Evolutionary conservation across 2,329 filamentous ascomycete genomes (phyloP).

Genomic region (Chaetomiaceae sp.): DNA sequence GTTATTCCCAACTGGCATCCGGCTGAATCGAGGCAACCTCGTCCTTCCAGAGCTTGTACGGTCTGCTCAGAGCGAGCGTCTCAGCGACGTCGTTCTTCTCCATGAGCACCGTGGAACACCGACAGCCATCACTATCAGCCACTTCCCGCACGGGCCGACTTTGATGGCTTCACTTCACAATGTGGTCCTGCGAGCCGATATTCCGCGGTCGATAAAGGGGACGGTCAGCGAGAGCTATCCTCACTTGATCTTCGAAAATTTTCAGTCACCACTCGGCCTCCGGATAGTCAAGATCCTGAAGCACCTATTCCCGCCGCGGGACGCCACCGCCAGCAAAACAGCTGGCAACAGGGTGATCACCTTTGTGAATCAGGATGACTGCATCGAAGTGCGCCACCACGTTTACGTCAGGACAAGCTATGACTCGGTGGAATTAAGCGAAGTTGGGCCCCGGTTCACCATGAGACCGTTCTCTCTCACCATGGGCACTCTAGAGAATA

Average conservation of each 20-base stretch:
- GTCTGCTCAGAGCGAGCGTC: slow-evolving; percentile 72
- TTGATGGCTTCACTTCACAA: slow-evolving; percentile 84
- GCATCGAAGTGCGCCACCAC: slow-evolving; percentile 82
- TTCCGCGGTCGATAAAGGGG: slow-evolving; percentile 79
- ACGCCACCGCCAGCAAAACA: slow-evolving; percentile 68
- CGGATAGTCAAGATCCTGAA: slow-evolving; percentile 87
- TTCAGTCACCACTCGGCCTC: slow-evolving; percentile 73
- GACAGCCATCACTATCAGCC: slow-evolving; percentile 80
- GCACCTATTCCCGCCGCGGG: slow-evolving; percentile 87
- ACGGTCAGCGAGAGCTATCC: slow-evolving; percentile 75
- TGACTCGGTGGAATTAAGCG: slow-evolving; percentile 80
- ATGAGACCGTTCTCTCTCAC: slow-evolving; percentile 94
- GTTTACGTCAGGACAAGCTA: slow-evolving; percentile 93
- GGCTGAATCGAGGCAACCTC: slow-evolving; percentile 81
- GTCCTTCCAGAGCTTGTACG: slow-evolving; percentile 80
- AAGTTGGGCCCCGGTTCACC: slow-evolving; percentile 94
- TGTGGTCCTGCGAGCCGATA: slow-evolving; percentile 86
- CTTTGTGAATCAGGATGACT: slow-evolving; percentile 90
- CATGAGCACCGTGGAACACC: slow-evolving; percentile 77
- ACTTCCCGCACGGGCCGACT: slow-evolving; percentile 83
- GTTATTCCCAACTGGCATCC: slow-evolving; percentile 27
- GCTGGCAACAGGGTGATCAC: slow-evolving; percentile 85
- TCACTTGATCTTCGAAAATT: slow-evolving; percentile 92
- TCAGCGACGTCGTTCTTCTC: slow-evolving; percentile 80
- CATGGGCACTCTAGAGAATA: slow-evolving; percentile 85